Evolutionary conservation across 2,329 filamentous ascomycete species (phyloP).

Genomic region (Zasmidium citrigriseum): DNA sequence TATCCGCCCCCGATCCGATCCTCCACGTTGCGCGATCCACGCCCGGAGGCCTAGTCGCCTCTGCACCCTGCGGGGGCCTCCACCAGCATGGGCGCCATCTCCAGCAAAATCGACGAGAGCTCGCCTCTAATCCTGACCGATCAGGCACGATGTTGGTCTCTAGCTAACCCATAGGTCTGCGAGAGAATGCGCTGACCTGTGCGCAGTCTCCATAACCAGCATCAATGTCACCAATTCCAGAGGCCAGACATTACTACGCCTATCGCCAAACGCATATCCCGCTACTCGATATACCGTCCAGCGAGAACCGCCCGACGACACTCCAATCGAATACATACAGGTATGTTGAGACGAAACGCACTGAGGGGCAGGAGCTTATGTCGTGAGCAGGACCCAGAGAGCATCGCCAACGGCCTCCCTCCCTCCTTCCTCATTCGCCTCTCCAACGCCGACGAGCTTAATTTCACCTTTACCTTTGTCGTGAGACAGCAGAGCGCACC

Average conservation of each 20-base stretch:
- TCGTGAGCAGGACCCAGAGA: constrained; percentile 71
- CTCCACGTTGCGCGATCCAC: constrained; percentile 24
- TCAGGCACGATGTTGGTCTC: constrained; percentile 78
- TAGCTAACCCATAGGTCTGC: constrained; percentile 14
- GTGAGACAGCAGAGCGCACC: constrained; percentile 55
- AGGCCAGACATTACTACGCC: constrained; percentile 72
- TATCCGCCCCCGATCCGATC: constrained; percentile 8
- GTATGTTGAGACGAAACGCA: constrained; percentile 50
- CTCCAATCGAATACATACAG: constrained; percentile 87
- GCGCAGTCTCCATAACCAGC: constrained; percentile 79
- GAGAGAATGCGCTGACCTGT: constrained; percentile 5
- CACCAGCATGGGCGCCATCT: constrained; percentile 79
- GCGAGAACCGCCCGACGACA: constrained; percentile 71
- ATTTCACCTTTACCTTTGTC: constrained; percentile 90
- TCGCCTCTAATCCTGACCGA: constrained; percentile 81
- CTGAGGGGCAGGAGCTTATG: background rate
- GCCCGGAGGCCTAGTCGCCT: constrained; percentile 21
- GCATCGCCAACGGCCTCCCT: constrained; percentile 37
- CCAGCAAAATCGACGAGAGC: constrained; percentile 84
- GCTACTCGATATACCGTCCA: constrained; percentile 74
- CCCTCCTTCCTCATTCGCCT: constrained; percentile 85
- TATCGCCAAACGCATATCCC: constrained; percentile 85
- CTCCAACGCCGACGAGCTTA: constrained; percentile 85
- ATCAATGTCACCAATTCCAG: constrained; percentile 79
- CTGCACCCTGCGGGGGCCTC: constrained; percentile 17